Percentiles rank a stretch among this genome's conserved stretches.
Evolutionary conservation across 805 yeast genomes (phyloP).

Genomic region (Candida ortonii): DNA sequence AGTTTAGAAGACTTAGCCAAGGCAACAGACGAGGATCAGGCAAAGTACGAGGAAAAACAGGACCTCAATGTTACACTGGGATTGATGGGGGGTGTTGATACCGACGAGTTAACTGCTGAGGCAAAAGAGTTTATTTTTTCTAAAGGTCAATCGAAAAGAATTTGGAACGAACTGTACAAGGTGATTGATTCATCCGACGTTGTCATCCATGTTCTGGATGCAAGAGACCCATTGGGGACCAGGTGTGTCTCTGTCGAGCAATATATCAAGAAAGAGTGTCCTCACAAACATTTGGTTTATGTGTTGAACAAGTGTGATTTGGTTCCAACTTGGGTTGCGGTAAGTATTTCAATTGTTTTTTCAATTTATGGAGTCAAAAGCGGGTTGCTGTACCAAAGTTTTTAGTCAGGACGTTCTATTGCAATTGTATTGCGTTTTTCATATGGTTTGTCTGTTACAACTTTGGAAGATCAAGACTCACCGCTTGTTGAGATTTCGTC

Average conservation of each 20-base stretch:
- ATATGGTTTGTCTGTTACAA: slow-evolving; percentile 88
- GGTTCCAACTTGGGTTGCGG: slow-evolving; percentile 99
- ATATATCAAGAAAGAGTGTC: slow-evolving; percentile 87
- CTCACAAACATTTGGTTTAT: slow-evolving; percentile 93
- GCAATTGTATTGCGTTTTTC: slow-evolving; percentile 17
- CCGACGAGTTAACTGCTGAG: slow-evolving; percentile 82
- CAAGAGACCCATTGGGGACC: slow-evolving; percentile 96
- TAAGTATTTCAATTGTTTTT: slow-evolving; percentile 54
- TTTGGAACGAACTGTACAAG: slow-evolving; percentile 96
- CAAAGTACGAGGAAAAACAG: slow-evolving; percentile 66
- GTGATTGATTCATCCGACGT: slow-evolving; percentile 98
- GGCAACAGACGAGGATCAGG: slow-evolving; percentile 53
- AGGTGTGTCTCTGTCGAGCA: slow-evolving; percentile 92
- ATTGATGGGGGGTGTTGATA: slow-evolving; percentile 67
- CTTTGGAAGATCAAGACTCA: slow-evolving; percentile 83
- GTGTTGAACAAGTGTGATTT: slow-evolving; percentile 96
- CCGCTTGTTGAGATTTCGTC: slow-evolving; percentile 50
- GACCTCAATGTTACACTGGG: slow-evolving; percentile 76
- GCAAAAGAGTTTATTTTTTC: slow-evolving; percentile 95
- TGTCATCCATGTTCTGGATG: slow-evolving; percentile 93
- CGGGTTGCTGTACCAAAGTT: slow-evolving; percentile 61
- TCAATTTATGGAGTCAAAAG: slow-evolving; percentile 4
- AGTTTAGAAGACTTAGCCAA: slow-evolving; percentile 78
- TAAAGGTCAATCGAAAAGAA: slow-evolving; percentile 97
- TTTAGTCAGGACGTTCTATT: slow-evolving; percentile 71